These are phyloP conservation scores for Phaeosphaeria sp. DNA, from an alignment of 2,329 filamentous ascomycete species.

Conservation along the genomic window DNA sequence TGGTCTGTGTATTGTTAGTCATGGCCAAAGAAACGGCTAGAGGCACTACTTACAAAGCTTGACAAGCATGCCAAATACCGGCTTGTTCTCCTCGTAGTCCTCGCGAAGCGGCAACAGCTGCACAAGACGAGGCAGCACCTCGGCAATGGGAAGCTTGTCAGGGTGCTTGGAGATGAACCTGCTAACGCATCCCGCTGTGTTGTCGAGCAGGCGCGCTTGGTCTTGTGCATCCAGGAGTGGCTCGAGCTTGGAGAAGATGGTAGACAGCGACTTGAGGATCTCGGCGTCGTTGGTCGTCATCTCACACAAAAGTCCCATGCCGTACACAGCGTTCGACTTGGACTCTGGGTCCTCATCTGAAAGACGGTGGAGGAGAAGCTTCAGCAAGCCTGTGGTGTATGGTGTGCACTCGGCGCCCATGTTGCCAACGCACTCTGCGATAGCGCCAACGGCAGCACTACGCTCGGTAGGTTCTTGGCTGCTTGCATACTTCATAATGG, in stretches of 20 bases:
- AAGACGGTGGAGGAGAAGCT: slow-evolving; percentile 83
- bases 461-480: slow-evolving; percentile 88
- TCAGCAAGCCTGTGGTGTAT: slow-evolving; percentile 77
- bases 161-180: slow-evolving; percentile 91
- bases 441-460: slow-evolving; percentile 86
- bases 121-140: slow-evolving; percentile 82
- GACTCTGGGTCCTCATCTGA: slow-evolving; percentile 89
- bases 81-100: slow-evolving; percentile 95
- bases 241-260: slow-evolving; percentile 85
- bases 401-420: slow-evolving; percentile 83
- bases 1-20: slow-evolving; percentile 53
- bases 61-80: slow-evolving; percentile 88
- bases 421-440: slow-evolving; percentile 87
- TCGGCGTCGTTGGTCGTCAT: slow-evolving; percentile 77
- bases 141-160: slow-evolving; percentile 77
- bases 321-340: slow-evolving; percentile 95
- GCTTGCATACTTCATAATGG: slow-evolving; percentile 83
- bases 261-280: slow-evolving; percentile 75
- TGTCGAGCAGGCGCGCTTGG: slow-evolving; percentile 85
- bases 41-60: slow-evolving; percentile 63
- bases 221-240: slow-evolving; percentile 78
- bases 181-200: slow-evolving; percentile 87
- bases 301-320: slow-evolving; percentile 81
- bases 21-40: no score
- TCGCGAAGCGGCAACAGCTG: slow-evolving; percentile 84